Conservation (phyloP, 371 early-diverging fungal genomes). For the Mucor velutinosus region DNA sequence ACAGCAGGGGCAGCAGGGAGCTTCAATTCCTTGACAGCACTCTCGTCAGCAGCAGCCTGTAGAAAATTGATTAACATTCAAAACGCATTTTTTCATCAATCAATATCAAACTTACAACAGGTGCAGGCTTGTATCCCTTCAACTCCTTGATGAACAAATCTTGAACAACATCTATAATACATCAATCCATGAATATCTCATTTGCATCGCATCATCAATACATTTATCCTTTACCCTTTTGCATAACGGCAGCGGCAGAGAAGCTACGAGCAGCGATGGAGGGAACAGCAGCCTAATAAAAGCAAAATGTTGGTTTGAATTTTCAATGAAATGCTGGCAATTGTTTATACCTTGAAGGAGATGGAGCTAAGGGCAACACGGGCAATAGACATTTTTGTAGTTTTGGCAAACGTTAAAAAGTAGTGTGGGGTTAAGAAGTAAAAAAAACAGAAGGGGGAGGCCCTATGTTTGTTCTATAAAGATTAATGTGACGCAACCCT, state of each 20-base stretch:
- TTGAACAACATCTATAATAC: conserved; percentile 45
- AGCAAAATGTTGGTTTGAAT: conserved; percentile 20
- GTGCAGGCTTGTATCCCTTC: conserved; percentile 57
- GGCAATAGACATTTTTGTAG: conserved; percentile 43
- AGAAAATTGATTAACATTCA: not conserved
- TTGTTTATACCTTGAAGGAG: conserved; percentile 41
- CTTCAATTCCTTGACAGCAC: conserved; percentile 53
- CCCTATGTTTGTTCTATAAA: conserved; percentile 4
- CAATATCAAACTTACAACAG: conserved; percentile 50
- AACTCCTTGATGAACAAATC: conserved; percentile 56
- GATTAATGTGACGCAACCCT: conserved; percentile 12
- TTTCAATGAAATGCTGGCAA: not conserved
- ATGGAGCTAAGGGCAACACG: conserved; percentile 51
- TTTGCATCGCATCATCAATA: not conserved
- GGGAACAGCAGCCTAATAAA: conserved; percentile 27
- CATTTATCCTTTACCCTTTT: conserved; percentile 40
- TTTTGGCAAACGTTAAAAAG: conserved; percentile 1
- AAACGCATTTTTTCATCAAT: too few species aligned
- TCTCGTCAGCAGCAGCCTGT: conserved; percentile 46
- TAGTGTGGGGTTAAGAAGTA: conserved; percentile 6
- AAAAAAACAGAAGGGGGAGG: conserved; percentile 10
- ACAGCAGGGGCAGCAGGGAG: conserved; percentile 53
- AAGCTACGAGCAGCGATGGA: conserved; percentile 48
- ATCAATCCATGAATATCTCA: not conserved
- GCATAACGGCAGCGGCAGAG: conserved; percentile 42